A percentile compares a stretch with the other conserved stretches of the same genome.
Evolutionary conservation across 148 eudicot species (phyloP).

Genomic region (Camellia granthamiana): DNA sequence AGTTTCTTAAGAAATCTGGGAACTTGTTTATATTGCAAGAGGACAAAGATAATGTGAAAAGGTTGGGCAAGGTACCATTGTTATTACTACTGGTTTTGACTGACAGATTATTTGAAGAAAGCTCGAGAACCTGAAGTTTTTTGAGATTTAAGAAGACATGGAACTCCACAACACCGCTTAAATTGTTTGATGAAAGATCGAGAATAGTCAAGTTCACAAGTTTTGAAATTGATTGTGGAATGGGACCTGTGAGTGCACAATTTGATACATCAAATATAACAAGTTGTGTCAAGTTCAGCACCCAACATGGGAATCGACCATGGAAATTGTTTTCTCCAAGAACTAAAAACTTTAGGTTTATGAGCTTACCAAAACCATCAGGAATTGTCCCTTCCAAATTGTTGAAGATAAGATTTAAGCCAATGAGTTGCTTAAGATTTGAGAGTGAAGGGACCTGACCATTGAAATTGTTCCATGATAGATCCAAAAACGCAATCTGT

Average conservation of each 20-base stretch:
- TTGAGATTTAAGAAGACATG: constrained; percentile 9
- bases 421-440: too few relatives aligned
- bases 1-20: too few relatives aligned
- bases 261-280: neutral
- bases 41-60: too few relatives aligned
- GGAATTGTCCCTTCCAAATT: too few relatives aligned
- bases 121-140: neutral
- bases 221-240: constrained; percentile 6
- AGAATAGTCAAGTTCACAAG: constrained; percentile 7
- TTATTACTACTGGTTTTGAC: neutral
- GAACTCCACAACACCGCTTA: constrained; percentile 22
- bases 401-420: too few relatives aligned
- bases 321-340: too few relatives aligned
- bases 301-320: constrained; percentile 25
- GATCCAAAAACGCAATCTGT: too few relatives aligned
- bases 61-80: too few relatives aligned
- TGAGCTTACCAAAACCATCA: too few relatives aligned
- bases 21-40: too few relatives aligned
- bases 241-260: constrained; percentile 23
- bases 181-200: constrained; percentile 16
- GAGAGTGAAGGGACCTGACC: too few relatives aligned
- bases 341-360: too few relatives aligned
- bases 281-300: constrained; percentile 15
- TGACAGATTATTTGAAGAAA: constrained; percentile 16
- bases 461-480: constrained; percentile 13